Base-by-base conservation (phyloP, 208 protist species). In the Leishmania martiniquensis region DNA sequence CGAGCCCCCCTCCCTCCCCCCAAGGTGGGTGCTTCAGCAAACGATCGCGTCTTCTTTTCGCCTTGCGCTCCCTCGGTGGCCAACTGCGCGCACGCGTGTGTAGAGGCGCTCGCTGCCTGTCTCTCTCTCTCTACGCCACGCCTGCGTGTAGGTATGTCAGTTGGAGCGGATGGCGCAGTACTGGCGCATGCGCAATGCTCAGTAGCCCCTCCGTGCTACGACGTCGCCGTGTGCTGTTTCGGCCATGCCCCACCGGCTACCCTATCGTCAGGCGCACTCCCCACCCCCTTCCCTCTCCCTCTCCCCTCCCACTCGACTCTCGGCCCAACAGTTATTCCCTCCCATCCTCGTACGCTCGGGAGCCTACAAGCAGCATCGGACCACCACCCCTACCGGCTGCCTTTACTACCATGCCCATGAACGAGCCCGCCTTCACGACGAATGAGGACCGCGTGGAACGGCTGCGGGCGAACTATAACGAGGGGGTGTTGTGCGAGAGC, bases 381-480 rank as follows among this genome's bases (percentile, higher is more conserved):
- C 9, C 37, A 69, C 29, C 42, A 47, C 25, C 65, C 65, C 65
- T 47, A 29, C 42, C 25, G 12, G 39, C 65, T 32, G 10, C 34
- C 42, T 47, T 51, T 22, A 34, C 4, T 17, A 74, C 68, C 52
- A 87, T 87, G 86, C 82, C 83, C 54, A 95, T 95, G 91, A 85
- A 86, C 85, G 70, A 76, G 34, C 91, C 91, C 34, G 39, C 63
- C 54, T 95, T 91, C 83, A 95, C 91, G 42, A 93, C 87, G 25
- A 85, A 92, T 62, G 80, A 88, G 15, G 60, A 75, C 37, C 91
- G 91, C 82, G 77, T 93, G 25, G 78, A 73, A 42, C 91, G 91
- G n/a, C 77, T 95, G 45, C 89, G 92, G 82, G 82, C 87, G 49
- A 95, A 95, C 77, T 95, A 95, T 84, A 81, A 95, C 57, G 84